Conservation (phyloP, 192 early-diverging fungal species). For the Phlyctochytrium bullatum region DNA sequence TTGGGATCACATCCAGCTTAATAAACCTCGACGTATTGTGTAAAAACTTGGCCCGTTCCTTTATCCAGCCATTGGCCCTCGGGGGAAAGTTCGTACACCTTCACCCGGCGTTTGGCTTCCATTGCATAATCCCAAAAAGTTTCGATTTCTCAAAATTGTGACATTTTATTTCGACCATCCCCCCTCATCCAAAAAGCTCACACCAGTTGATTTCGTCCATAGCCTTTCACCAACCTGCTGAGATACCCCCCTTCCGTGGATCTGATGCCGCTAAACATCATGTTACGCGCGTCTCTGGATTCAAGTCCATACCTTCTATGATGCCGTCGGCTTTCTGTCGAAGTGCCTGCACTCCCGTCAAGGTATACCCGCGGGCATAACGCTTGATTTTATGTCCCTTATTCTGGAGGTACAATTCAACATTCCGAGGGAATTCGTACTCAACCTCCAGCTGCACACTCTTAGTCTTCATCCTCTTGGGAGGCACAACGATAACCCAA, state of each 20-base stretch:
- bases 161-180: too few species aligned
- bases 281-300: background rate
- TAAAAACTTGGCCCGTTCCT: slow-evolving; percentile 80
- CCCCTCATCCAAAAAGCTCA: too few species aligned
- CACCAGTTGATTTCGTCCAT: too few species aligned
- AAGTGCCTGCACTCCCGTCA: slow-evolving; percentile 36
- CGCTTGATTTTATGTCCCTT: slow-evolving; percentile 23
- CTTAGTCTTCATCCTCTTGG: slow-evolving; percentile 8
- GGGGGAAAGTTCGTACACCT: slow-evolving; percentile 76
- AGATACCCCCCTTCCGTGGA: slow-evolving; percentile 38
- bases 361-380: slow-evolving; percentile 19
- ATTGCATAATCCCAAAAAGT: too few species aligned
- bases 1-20: background rate
- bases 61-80: slow-evolving; percentile 77
- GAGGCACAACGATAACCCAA: background rate
- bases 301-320: slow-evolving; percentile 24
- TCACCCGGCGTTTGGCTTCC: slow-evolving; percentile 54
- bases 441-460: slow-evolving; percentile 19
- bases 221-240: slow-evolving; percentile 41
- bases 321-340: slow-evolving; percentile 25
- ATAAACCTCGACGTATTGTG: slow-evolving; percentile 59
- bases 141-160: too few species aligned
- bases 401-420: slow-evolving; percentile 9
- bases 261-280: slow-evolving; percentile 35
- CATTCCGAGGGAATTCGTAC: slow-evolving; percentile 9